phyloP scores from a whole-genome alignment of 2,329 filamentous ascomycete species.

The Emmonsia crescens region DNA sequence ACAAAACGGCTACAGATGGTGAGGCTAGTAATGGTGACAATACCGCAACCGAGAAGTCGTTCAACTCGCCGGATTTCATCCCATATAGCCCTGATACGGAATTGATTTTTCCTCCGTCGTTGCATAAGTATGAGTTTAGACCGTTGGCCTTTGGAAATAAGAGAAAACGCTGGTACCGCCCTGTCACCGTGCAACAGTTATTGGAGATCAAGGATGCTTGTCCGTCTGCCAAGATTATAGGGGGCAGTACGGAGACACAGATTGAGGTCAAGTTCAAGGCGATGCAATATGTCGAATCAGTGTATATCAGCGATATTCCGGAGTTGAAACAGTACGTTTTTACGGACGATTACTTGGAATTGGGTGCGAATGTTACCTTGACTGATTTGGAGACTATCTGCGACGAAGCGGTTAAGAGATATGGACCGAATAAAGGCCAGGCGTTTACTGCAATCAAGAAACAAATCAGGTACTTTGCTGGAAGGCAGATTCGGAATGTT shows the following conservation, averaged over 20 bases:
- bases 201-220: slow-evolving; percentile 81
- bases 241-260: slow-evolving; percentile 91
- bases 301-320: slow-evolving; percentile 86
- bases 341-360: slow-evolving; percentile 70
- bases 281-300: slow-evolving; percentile 76
- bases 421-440: slow-evolving; percentile 60
- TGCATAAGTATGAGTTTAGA: slow-evolving; percentile 72
- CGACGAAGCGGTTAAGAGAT: slow-evolving; percentile 65
- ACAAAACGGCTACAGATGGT: slow-evolving; percentile 32
- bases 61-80: slow-evolving; percentile 84
- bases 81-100: slow-evolving; percentile 90
- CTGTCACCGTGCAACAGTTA: slow-evolving; percentile 74
- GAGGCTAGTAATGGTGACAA: slow-evolving; percentile 21
- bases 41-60: slow-evolving; percentile 41
- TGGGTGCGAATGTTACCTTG: slow-evolving; percentile 84
- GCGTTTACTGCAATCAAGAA: slow-evolving; percentile 87
- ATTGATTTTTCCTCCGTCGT: slow-evolving; percentile 79
- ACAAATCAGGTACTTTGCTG: slow-evolving; percentile 89
- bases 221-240: slow-evolving; percentile 85
- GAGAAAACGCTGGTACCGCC: slow-evolving; percentile 85
- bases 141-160: slow-evolving; percentile 89
- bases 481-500: slow-evolving; percentile 93
- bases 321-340: slow-evolving; percentile 77
- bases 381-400: slow-evolving; percentile 86
- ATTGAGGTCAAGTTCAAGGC: slow-evolving; percentile 99